Evolutionary conservation across 2,329 filamentous ascomycete genomes (phyloP), one percentile per base, ranked within the genome.

Genomic region (Penicillium sp.): DNA sequence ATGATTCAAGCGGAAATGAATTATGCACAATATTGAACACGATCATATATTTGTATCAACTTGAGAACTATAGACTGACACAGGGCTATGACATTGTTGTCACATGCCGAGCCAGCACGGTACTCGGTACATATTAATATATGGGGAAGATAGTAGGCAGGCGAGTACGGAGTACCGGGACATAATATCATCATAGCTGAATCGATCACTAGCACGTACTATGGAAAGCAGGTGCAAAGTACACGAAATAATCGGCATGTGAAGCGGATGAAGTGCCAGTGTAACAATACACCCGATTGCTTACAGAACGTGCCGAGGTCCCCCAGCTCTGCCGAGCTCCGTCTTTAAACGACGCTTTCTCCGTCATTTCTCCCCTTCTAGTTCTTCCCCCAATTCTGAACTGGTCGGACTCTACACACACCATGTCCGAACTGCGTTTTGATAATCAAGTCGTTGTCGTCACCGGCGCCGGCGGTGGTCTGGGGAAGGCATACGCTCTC

Each of bases 381-480:
- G 24, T 55, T 51, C 48, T 51, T 56, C 49, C 54, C 42, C 46
- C 40, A 46, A 44, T 47, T 42, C 44, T 50, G 46, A 51, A 47
- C 44, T 44, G 42, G 41, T 52, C 51, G 49, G 50, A 50, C 49
- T 47, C 40, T 44, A 22, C 28, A 14, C 46, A 50, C 50, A 63
- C 37, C 32, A 78, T 86, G 85, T 83, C 76, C 73, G 80, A 86
- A 69, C 75, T 95, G 65, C 81, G 89, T 63, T 95, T 86, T 68
- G 89, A 94, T 73, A 85, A 84, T 72, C 88, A 93, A 77, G 89
- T 88, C 58, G 87, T 90, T 61, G 87, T 95, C 57, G 84, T 95
- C 57, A 95, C 88, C 39, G 89, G 88, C 62, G 87, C 87, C 53
- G 88, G 88, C 55, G 87, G 86, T 69, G 88, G 88, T 55, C 72